Conservation (phyloP, 805 yeast species). For the Yamadazyma phyllophila region DNA sequence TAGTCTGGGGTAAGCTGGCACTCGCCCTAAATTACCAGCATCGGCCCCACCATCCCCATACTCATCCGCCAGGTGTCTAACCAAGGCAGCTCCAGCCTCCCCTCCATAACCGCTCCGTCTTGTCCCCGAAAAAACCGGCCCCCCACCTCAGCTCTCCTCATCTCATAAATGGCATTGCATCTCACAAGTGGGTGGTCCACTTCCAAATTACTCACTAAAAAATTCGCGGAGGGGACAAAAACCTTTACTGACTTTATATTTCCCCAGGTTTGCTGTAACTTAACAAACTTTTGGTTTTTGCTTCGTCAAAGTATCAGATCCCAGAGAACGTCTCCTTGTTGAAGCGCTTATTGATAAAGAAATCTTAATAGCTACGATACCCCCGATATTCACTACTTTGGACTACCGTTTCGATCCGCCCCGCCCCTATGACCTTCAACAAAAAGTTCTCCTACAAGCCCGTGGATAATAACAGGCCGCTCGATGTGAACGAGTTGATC, state of each 20-base stretch:
- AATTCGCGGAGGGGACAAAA: not conserved
- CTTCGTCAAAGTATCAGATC: too few species aligned
- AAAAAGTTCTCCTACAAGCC: constrained; percentile 16
- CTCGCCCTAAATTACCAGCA: too few species aligned
- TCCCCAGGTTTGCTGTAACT: constrained; percentile 1
- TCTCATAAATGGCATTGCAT: not conserved
- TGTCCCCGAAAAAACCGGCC: not conserved
- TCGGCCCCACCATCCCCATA: too few species aligned
- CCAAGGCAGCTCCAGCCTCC: not conserved
- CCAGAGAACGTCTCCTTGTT: too few species aligned
- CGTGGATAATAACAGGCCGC: constrained; percentile 11
- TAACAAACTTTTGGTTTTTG: not conserved
- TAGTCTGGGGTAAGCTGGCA: too few species aligned
- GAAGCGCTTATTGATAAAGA: too few species aligned
- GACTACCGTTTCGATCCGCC: too few species aligned
- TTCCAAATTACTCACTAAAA: not conserved
- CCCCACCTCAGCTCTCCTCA: not conserved
- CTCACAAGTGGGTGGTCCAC: not conserved
- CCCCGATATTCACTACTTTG: too few species aligned
- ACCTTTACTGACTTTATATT: not conserved
- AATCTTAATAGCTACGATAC: too few species aligned
- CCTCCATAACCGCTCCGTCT: not conserved
- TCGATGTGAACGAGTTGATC: constrained; percentile 21
- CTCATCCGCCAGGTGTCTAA: too few species aligned
- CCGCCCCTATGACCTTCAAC: constrained; percentile 6